phyloP scores from a whole-genome alignment of 176 grass and related monocot genomes.

The Oryza nivara region DNA sequence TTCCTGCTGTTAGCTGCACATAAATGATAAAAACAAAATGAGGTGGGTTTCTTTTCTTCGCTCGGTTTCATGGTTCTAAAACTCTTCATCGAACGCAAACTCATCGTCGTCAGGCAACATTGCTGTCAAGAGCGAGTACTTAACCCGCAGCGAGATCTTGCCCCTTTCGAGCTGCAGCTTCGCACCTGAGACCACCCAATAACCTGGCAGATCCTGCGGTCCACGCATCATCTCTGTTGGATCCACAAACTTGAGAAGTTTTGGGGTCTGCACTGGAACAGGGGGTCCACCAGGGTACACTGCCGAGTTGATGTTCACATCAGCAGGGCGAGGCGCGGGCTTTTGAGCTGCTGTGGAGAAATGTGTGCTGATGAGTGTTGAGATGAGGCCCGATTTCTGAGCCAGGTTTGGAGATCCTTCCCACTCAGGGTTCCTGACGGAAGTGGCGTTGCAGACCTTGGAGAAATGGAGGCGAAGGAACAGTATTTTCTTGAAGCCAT shows the following conservation, averaged over 20 bases:
- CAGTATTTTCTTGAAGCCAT: constrained; percentile 89
- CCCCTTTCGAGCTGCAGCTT: constrained; percentile 86
- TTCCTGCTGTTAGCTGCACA: constrained; percentile 24
- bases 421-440: constrained; percentile 70
- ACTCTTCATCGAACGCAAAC: constrained; percentile 46
- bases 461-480: constrained; percentile 83
- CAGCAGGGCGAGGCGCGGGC: constrained; percentile 59
- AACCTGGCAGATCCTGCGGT: constrained; percentile 83
- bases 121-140: constrained; percentile 76
- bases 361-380: constrained; percentile 92
- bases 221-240: constrained; percentile 82
- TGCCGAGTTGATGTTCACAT: constrained; percentile 92
- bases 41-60: background rate
- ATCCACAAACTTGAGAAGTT: constrained; percentile 90
- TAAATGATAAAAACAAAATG: background rate
- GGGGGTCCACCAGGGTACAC: background rate
- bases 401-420: constrained; percentile 82
- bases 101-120: constrained; percentile 77
- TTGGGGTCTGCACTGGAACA: constrained; percentile 57
- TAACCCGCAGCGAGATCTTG: constrained; percentile 85
- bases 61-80: constrained; percentile 23
- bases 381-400: constrained; percentile 94
- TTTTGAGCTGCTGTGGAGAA: constrained; percentile 78
- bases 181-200: constrained; percentile 93
- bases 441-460: constrained; percentile 51